phyloP scores from a whole-genome alignment of 768 basidiomycete genomes.

The Lentinula guzmanii region DNA sequence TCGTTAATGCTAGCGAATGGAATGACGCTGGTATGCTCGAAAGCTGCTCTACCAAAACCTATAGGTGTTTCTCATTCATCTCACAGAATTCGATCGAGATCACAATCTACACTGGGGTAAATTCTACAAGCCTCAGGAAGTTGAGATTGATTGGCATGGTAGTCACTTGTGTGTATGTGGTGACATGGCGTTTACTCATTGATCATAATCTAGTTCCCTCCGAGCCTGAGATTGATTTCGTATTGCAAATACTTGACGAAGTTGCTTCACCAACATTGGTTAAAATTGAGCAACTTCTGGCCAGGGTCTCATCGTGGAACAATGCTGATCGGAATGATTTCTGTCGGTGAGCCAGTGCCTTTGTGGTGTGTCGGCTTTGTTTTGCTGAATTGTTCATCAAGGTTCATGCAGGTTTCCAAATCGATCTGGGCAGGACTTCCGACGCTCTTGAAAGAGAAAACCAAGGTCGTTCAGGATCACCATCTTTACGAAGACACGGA shows the following conservation, averaged over 20 bases:
- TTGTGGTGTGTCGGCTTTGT: not conserved
- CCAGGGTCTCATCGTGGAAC: conserved; percentile 54
- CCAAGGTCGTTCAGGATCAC: conserved; percentile 50
- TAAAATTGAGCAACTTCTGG: conserved; percentile 59
- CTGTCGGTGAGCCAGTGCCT: conserved; percentile 54
- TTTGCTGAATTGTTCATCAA: conserved; percentile 13
- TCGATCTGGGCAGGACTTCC: conserved; percentile 77
- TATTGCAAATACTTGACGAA: conserved; percentile 68
- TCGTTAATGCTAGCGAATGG: conserved; percentile 83
- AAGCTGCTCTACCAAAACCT: not conserved
- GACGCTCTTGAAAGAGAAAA: conserved; percentile 55
- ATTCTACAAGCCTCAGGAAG: conserved; percentile 70
- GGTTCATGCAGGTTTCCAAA: conserved; percentile 65
- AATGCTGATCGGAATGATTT: conserved; percentile 70
- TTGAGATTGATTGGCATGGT: conserved; percentile 89
- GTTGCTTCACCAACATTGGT: conserved; percentile 63
- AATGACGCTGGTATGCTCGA: conserved; percentile 53
- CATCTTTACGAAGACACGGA: conserved; percentile 61
- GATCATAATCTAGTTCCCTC: conserved; percentile 42
- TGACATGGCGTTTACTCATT: conserved; percentile 7
- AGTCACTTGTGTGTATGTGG: conserved; percentile 10
- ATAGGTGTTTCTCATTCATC: conserved; percentile 1
- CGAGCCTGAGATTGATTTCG: conserved; percentile 69
- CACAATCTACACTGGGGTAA: conserved; percentile 77
- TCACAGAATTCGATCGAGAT: conserved; percentile 52